Percentiles rank a stretch among this genome's conserved stretches.
Conservation (phyloP, 768 basidiomycete species). For the Termitomyces heimii region DNA sequence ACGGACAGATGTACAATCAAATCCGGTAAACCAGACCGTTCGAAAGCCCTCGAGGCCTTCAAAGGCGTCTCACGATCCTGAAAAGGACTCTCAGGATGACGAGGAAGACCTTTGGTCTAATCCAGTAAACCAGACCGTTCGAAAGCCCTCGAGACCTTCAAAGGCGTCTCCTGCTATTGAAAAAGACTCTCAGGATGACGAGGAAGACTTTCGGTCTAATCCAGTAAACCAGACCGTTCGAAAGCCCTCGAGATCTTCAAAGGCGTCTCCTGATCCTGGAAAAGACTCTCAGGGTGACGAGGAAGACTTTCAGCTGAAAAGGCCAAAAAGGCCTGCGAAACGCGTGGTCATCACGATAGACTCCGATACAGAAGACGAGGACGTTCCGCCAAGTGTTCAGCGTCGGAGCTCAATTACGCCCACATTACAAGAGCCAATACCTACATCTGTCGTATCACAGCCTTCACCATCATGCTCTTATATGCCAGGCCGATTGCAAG, state of each 20-base stretch:
- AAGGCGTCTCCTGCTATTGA: not conserved
- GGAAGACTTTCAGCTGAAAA: slow-evolving; percentile 16
- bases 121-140: slow-evolving; percentile 10
- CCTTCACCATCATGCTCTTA: slow-evolving; percentile 7
- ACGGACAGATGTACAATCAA: slow-evolving; percentile 33
- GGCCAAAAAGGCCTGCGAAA: slow-evolving; percentile 20
- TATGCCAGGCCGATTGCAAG: slow-evolving; percentile 20
- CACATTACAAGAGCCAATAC: not conserved
- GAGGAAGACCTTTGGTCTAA: slow-evolving; percentile 25
- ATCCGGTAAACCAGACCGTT: slow-evolving; percentile 16
- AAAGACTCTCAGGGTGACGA: slow-evolving; percentile 16
- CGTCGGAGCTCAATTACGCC: slow-evolving; percentile 7
- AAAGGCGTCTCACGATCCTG: not conserved
- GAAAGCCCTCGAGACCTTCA: not conserved
- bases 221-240: slow-evolving; percentile 9
- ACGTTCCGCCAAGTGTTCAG: slow-evolving; percentile 7
- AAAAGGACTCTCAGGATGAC: slow-evolving; percentile 18
- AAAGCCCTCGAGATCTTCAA: not conserved
- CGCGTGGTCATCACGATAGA: slow-evolving; percentile 36
- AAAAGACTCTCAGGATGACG: slow-evolving; percentile 18
- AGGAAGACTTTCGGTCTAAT: slow-evolving; percentile 26
- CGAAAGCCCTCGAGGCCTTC: not conserved
- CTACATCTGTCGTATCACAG: not conserved
- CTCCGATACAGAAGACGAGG: slow-evolving; percentile 30
- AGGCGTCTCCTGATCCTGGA: not conserved